Percentiles rank a stretch among this genome's conserved stretches.
These are phyloP conservation scores for Tricladium varicosporioides DNA, from an alignment of 2,329 filamentous ascomycete species.

Conservation along the genomic window DNA sequence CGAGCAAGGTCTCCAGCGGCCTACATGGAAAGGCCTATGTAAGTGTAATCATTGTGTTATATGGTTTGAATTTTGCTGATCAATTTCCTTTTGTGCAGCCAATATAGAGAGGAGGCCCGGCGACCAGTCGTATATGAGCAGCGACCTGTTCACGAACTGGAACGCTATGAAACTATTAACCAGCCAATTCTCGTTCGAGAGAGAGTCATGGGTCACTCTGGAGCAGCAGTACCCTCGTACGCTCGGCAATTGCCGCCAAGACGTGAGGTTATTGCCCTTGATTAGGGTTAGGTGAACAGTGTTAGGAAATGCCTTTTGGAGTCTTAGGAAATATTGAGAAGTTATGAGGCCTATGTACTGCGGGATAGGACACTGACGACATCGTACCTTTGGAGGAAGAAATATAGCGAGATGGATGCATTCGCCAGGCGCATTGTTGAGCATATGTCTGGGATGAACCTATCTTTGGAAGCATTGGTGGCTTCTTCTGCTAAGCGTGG, in stretches of 20 bases:
- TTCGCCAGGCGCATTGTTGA: not conserved
- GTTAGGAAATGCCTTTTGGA: not conserved
- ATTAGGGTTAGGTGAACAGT: slow-evolving; percentile 4
- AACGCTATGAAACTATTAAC: slow-evolving; percentile 4
- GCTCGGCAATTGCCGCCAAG: slow-evolving; percentile 15
- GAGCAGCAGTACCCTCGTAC: slow-evolving; percentile 8
- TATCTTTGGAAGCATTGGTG: not conserved
- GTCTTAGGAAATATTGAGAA: not conserved
- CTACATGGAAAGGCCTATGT: slow-evolving; percentile 28
- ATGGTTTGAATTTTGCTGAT: slow-evolving; percentile 19
- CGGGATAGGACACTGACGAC: no score
- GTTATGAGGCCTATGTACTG: not conserved
- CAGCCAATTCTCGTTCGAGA: slow-evolving; percentile 8
- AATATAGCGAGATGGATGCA: not conserved
- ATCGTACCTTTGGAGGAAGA: not conserved
- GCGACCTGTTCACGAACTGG: slow-evolving; percentile 5
- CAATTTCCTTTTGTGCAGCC: slow-evolving; percentile 6
- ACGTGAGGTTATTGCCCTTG: slow-evolving; percentile 22
- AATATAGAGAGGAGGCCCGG: slow-evolving; percentile 12
- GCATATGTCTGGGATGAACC: not conserved
- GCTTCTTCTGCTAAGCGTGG: slow-evolving; percentile 4
- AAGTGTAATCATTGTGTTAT: slow-evolving; percentile 18
- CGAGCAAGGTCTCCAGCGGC: slow-evolving; percentile 27
- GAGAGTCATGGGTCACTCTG: not conserved
- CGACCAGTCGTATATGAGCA: slow-evolving; percentile 9